Evolutionary conservation across 768 basidiomycete genomes (phyloP).

Genomic region (Leccinum barrowsii): DNA sequence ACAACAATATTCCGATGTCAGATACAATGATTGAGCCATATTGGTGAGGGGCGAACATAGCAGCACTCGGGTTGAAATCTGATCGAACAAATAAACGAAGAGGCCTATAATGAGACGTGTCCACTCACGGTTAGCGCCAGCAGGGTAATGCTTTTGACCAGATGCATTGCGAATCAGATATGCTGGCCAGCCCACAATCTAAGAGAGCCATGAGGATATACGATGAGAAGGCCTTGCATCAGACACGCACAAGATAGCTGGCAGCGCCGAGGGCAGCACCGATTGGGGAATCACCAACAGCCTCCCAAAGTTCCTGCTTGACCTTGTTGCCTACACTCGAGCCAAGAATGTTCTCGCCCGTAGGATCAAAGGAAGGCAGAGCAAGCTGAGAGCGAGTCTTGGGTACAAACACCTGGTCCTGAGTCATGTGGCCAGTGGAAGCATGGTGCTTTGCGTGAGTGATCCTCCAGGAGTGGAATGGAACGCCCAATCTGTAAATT

Average conservation of each 20-base stretch:
- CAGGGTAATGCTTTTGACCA: slow-evolving; percentile 80
- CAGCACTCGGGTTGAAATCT: slow-evolving; percentile 76
- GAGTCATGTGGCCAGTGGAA: slow-evolving; percentile 86
- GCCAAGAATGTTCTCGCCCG: slow-evolving; percentile 63
- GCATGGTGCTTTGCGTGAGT: slow-evolving; percentile 95
- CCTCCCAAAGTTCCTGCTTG: slow-evolving; percentile 74
- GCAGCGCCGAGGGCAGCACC: slow-evolving; percentile 52
- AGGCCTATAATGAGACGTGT: neutral
- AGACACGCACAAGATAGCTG: slow-evolving; percentile 54
- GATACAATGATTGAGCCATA: slow-evolving; percentile 73
- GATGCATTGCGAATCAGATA: slow-evolving; percentile 83
- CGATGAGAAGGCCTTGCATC: neutral
- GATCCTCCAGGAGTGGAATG: slow-evolving; percentile 96
- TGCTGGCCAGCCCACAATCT: slow-evolving; percentile 83
- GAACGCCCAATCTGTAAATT: slow-evolving; percentile 74
- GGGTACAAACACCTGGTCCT: slow-evolving; percentile 96
- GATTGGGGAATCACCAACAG: slow-evolving; percentile 88
- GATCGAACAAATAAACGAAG: neutral
- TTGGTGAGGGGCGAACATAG: slow-evolving; percentile 86
- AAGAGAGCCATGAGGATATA: neutral
- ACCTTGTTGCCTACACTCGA: slow-evolving; percentile 63
- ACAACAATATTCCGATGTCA: slow-evolving; percentile 75
- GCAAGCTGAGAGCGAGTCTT: slow-evolving; percentile 74
- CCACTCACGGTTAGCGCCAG: slow-evolving; percentile 70
- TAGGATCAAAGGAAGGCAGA: slow-evolving; percentile 61